Base-by-base conservation (phyloP, 208 protist genomes). In the Acanthamoeba rhysodes region DNA sequence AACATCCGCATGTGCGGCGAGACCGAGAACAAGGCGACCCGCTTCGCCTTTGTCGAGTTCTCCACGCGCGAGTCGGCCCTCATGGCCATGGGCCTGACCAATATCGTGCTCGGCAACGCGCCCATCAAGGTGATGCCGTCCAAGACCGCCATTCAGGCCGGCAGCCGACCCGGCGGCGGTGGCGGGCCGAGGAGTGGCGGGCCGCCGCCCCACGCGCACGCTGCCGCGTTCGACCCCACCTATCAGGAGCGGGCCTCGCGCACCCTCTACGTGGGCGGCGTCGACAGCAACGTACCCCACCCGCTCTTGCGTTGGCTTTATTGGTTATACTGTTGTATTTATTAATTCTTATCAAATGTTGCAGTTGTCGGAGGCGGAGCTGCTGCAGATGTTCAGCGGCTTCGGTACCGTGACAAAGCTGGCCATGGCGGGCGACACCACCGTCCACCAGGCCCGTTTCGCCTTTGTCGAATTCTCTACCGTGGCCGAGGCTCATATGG, bases 31-130 rank as follows among this genome's bases (percentile, higher is more conserved):
- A 55, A 94, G 41, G 27, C 90, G 20, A 66, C 90, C 37, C 64
- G 90, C 41, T 94, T 84, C 82, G 90, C 90, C 34, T 94, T 94
- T 59, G 27, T 94, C 48, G 90, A 94, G 45, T 94, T 94, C 45
- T 9, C 82, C 20, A 82, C 90, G 27, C 29, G 27, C 90, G 90
- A 94, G 64, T 50, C 90, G 24, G 90, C 90, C 20, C 14, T 41
- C 10, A 76, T 62, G 48, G 90, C 90, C 48, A n/a, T 84, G 22
- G 90, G 90, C n/a, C 59, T 94, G 14, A 82, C 62, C 6, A 66
- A 66, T 22, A 53, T 94, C 34, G 72, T 66, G 45, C 72, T 94
- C 14, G 90, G 90, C 22, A 66, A 32, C 48, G 27, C 90, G 10
- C 37, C 90, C 68, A 94, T 94, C 37, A 55, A 53, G 90, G 90